Evolutionary conservation across 176 grass and related monocot species (phyloP).

Genomic region (Cocos nucifera): DNA sequence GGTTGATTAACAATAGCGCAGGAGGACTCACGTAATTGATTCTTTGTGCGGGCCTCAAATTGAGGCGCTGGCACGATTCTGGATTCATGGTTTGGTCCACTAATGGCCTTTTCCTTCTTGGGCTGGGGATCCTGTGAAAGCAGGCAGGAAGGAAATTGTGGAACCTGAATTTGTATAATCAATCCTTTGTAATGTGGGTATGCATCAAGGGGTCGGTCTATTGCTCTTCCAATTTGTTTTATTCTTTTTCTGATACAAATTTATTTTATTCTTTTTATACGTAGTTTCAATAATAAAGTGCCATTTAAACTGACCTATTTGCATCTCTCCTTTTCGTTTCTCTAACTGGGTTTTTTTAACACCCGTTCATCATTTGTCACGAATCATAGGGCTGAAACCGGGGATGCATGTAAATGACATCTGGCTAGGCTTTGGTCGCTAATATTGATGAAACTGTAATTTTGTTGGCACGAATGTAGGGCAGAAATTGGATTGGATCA

Average conservation of each 20-base stretch:
- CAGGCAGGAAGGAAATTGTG: slow-evolving; percentile 15
- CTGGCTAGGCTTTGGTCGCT: too few relatives aligned
- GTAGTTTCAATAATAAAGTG: neutral
- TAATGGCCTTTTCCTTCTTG: slow-evolving; percentile 3
- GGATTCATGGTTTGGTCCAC: slow-evolving; percentile 20
- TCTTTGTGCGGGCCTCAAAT: slow-evolving; percentile 36
- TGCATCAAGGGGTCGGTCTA: slow-evolving; percentile 37
- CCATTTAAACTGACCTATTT: too few relatives aligned
- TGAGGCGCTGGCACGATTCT: slow-evolving; percentile 25
- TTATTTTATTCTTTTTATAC: slow-evolving; percentile 41
- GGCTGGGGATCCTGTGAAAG: slow-evolving; percentile 14
- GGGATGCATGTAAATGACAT: too few relatives aligned
- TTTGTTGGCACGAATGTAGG: too few relatives aligned
- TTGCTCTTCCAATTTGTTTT: slow-evolving; percentile 35
- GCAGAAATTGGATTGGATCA: too few relatives aligned
- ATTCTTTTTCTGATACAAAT: slow-evolving; percentile 50
- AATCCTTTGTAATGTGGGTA: slow-evolving; percentile 26
- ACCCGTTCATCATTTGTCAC: too few relatives aligned
- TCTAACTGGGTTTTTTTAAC: too few relatives aligned
- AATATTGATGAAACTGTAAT: too few relatives aligned
- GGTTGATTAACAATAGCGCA: slow-evolving; percentile 19
- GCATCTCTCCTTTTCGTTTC: too few relatives aligned
- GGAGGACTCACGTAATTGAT: slow-evolving; percentile 27
- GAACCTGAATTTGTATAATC: too few relatives aligned
- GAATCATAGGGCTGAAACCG: too few relatives aligned